Base-by-base conservation (phyloP, 495 filamentous ascomycete genomes). In the Neurospora africana region DNA sequence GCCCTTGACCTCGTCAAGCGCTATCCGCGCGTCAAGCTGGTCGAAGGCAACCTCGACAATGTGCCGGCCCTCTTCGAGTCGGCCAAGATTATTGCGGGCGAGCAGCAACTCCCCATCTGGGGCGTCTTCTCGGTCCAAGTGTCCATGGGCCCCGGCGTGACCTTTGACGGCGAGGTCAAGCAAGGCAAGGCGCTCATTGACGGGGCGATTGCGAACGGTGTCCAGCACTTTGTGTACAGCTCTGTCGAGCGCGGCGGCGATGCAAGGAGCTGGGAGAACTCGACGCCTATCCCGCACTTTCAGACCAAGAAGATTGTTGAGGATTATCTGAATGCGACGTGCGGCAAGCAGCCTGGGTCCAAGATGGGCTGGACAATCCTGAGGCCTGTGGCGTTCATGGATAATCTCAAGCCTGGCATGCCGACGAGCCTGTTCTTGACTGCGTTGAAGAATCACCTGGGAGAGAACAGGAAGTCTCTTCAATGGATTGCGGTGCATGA, bases 171-270 rank as follows among this genome's bases (percentile, higher is more conserved):
- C 38, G 91, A 94, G 82, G 84, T 88, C 67, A 73, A 71, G 3
- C 91, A 93, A 76, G 91, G 90, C 44, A 89, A 85, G 39, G 82
- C 78, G 0, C 82, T 94, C 19, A 81, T 93, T 70, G 88, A 92
- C 72, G 86, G 82, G 17, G 81, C 87, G 9, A 72, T 93, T 71
- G 83, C 84, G 38, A 75, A 86, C 17, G 83, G 85, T 21, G 88
- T 93, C 70, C 81, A 83, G 70, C 85, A 89, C 75, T 91, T 93
- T 76, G 87, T 94, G 10, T 93, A 92, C 81, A 85, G 82, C 47
- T 88, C 86, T 67, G 89, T 92, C 8, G 91, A 93, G 75, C 89
- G 91, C 5, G 90, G 90, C 58, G 91, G 90, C 36, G 81, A 83
- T 19, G 80, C 83, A 5, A 77, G 77, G 0, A 89, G 86, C 35